Evolutionary conservation across 495 filamentous ascomycete genomes (phyloP), one percentile per base, ranked within the genome.

Genomic region (Mycothermus thermophilus): DNA sequence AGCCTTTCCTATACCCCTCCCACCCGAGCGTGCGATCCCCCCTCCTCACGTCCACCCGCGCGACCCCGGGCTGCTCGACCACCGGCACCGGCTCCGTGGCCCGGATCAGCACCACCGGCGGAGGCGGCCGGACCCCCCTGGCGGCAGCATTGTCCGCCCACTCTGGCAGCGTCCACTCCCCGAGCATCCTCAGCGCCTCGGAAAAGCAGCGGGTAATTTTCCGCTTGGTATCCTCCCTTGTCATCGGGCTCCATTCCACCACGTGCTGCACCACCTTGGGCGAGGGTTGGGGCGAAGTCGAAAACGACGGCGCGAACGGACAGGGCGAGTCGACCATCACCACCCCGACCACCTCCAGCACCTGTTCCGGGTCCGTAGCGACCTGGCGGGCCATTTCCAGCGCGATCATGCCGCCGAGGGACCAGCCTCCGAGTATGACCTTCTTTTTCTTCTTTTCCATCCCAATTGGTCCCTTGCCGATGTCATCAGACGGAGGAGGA

Each of bases 301-400:
- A 31, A 4, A 12, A 23, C 0, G 14, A 28, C 1, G 20, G 15
- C 7, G 8, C 19, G 26, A 46, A 25, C 4, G 62, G 55, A 30
- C 48, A 63, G 9, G 64, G 37, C 21, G 46, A 56, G 34, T 68
- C 64, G n/a, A 68, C 47, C 47, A 65, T 57, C 32, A 68, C 28
- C 19, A 68, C 57, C 4, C 64, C 64, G 0, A 60, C 1, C 2
- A 68, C 43, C 3, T 48, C 27, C 0, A 50, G 55, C 11, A 65
- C 35, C 34, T n/a, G n/a, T n/a, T n/a, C n/a, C n/a, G n/a, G n/a
- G n/a, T n/a, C n/a, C n/a, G n/a, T n/a, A n/a, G n/a, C n/a, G n/a
- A n/a, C n/a, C n/a, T 54, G 47, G 2, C 47, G 44, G 9, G 63
- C 55, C 8, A 65, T 39, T 42, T 64, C 62, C 4, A 68, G 36